Conservation (phyloP, 257 asterid species). For the Ajuga chamaepitys region DNA sequence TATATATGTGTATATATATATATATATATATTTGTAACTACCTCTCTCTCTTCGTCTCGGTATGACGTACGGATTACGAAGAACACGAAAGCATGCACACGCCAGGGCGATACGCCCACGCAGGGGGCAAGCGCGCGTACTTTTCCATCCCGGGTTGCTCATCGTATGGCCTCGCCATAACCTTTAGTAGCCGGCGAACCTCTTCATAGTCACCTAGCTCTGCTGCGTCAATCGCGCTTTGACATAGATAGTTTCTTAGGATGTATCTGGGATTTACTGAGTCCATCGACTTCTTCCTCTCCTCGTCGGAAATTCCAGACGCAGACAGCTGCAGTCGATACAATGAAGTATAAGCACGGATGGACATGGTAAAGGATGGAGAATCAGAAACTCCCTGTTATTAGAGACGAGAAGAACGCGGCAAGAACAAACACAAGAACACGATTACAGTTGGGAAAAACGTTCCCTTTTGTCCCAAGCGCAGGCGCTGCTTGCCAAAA, state of each 20-base stretch:
- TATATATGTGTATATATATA: background rate
- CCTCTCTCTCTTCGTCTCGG: background rate
- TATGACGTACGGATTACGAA: conserved; percentile 27
- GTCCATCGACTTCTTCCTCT: conserved; percentile 79
- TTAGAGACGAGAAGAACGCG: no score
- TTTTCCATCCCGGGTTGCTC: conserved; percentile 98
- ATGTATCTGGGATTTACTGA: conserved; percentile 80
- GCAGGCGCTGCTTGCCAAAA: background rate
- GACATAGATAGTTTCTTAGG: conserved; percentile 87
- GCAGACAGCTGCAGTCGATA: conserved; percentile 47
- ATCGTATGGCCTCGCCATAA: conserved; percentile 68
- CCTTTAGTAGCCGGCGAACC: conserved; percentile 61
- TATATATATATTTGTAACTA: background rate
- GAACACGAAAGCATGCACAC: conserved; percentile 99
- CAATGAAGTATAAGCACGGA: background rate
- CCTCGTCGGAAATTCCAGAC: conserved; percentile 50
- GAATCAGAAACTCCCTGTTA: background rate
- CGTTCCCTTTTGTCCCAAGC: no score
- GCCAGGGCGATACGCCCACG: conserved; percentile 99
- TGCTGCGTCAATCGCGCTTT: conserved; percentile 93
- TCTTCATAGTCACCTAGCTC: conserved; percentile 85
- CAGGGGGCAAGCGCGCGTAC: conserved; percentile 91
- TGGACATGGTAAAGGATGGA: background rate
- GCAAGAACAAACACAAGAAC: no score
- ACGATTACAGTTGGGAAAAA: no score